These are phyloP conservation scores for Rutstroemia sp. DNA, from an alignment of 2,329 filamentous ascomycete species.

Conservation along the genomic window DNA sequence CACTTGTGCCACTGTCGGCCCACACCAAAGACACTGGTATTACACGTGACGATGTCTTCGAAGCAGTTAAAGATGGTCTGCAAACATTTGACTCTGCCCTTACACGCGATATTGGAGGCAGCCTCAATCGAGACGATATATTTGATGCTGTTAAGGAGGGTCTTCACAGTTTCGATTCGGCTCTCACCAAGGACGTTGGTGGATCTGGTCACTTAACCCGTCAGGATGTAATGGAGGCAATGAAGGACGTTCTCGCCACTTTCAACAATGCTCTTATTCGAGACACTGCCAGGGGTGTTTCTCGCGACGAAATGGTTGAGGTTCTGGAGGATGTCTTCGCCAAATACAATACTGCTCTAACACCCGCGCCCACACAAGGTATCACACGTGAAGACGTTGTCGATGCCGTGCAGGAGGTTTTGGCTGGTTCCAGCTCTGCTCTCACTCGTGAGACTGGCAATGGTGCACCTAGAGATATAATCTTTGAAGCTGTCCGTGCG, in stretches of 20 bases:
- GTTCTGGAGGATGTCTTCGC: slow-evolving; percentile 86
- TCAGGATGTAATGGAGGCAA: slow-evolving; percentile 79
- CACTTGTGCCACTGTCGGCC: slow-evolving; percentile 32
- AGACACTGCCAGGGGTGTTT: slow-evolving; percentile 40
- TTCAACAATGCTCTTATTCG: slow-evolving; percentile 48
- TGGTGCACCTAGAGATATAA: slow-evolving; percentile 71
- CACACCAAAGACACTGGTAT: slow-evolving; percentile 39
- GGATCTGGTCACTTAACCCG: slow-evolving; percentile 52
- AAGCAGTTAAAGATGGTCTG: slow-evolving; percentile 65
- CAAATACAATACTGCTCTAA: slow-evolving; percentile 78
- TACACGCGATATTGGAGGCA: slow-evolving; percentile 4
- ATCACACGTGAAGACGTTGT: slow-evolving; percentile 53
- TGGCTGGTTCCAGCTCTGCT: slow-evolving; percentile 23
- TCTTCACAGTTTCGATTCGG: slow-evolving; percentile 40
- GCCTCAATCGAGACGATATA: slow-evolving; percentile 73
- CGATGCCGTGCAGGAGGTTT: slow-evolving; percentile 37
- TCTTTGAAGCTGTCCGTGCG: slow-evolving; percentile 75
- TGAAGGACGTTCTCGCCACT: slow-evolving; percentile 59
- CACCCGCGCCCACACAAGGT: slow-evolving; percentile 69
- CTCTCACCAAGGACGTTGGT: slow-evolving; percentile 36
- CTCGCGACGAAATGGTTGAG: slow-evolving; percentile 4
- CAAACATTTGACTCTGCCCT: slow-evolving; percentile 8
- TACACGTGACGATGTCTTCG: slow-evolving; percentile 75
- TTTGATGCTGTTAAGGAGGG: slow-evolving; percentile 79
- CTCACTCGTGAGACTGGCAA: slow-evolving; percentile 36